Evolutionary conservation across 192 early-diverging fungal species (phyloP).

Genomic region (Gorgonomyces haynaldii): DNA sequence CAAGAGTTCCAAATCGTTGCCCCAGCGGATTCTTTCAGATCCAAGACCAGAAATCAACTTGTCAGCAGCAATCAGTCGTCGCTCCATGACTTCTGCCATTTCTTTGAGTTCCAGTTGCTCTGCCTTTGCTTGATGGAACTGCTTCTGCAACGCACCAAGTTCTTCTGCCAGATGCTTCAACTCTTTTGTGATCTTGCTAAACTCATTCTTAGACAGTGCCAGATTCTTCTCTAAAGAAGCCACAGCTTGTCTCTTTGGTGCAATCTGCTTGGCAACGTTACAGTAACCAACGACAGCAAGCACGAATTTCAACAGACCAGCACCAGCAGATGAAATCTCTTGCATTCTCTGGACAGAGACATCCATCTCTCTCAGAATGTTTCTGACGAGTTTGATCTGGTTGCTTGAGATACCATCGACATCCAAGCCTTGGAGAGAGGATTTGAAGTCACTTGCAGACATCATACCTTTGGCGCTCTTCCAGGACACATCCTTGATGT

Average conservation of each 20-base stretch:
- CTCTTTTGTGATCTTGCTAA: slow-evolving; percentile 47
- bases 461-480: slow-evolving; percentile 55
- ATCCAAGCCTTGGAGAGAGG: slow-evolving; percentile 37
- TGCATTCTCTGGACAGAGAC: slow-evolving; percentile 41
- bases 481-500: slow-evolving; percentile 55
- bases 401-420: slow-evolving; percentile 39
- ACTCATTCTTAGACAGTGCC: slow-evolving; percentile 45
- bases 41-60: slow-evolving; percentile 51
- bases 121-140: slow-evolving; percentile 47
- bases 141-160: slow-evolving; percentile 32
- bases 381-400: slow-evolving; percentile 46
- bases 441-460: slow-evolving; percentile 48
- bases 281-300: slow-evolving; percentile 50
- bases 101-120: slow-evolving; percentile 50
- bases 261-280: slow-evolving; percentile 47
- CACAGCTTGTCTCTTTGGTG: slow-evolving; percentile 44
- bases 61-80: slow-evolving; percentile 46
- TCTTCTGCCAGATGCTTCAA: slow-evolving; percentile 40
- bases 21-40: slow-evolving; percentile 49
- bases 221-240: slow-evolving; percentile 45
- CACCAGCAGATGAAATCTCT: slow-evolving; percentile 49
- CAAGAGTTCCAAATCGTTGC: slow-evolving; percentile 36
- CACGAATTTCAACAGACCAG: slow-evolving; percentile 46
- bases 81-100: slow-evolving; percentile 53
- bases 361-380: slow-evolving; percentile 48